These are phyloP conservation scores for Colletotrichum sp. DNA, from an alignment of 2,329 filamentous ascomycete genomes.

Conservation along the genomic window DNA sequence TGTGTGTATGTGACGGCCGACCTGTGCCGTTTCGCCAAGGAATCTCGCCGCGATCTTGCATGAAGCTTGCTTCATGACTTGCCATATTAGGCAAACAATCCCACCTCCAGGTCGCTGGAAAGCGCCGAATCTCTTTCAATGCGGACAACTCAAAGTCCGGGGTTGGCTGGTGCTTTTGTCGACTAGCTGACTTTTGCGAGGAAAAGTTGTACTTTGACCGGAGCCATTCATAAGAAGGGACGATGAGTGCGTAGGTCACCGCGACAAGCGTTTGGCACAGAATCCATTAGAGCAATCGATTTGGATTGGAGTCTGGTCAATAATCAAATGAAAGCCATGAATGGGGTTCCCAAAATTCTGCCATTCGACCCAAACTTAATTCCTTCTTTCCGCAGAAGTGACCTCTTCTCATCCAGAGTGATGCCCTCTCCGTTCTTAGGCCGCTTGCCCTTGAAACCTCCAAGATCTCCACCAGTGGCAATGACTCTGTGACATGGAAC, in stretches of 20 bases:
- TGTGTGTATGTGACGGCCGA: not conserved
- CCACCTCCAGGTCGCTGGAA: not conserved
- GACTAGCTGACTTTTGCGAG: not conserved
- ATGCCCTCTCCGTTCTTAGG: slow-evolving; percentile 74
- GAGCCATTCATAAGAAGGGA: not conserved
- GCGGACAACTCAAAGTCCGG: too few relatives aligned
- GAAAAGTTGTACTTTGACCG: not conserved
- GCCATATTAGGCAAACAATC: not conserved
- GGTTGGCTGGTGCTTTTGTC: not conserved
- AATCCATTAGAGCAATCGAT: not conserved
- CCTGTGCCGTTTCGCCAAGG: not conserved
- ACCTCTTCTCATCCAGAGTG: slow-evolving; percentile 69
- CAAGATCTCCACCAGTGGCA: slow-evolving; percentile 73
- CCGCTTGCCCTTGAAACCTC: slow-evolving; percentile 93
- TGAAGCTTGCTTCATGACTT: not conserved
- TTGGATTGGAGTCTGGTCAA: slow-evolving; percentile 14
- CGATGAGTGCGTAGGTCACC: not conserved
- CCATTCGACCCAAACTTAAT: slow-evolving; percentile 67
- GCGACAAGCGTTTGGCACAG: too few relatives aligned
- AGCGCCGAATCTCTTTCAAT: not conserved
- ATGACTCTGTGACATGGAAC: slow-evolving; percentile 86
- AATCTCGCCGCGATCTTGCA: not conserved
- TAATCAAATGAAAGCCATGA: slow-evolving; percentile 42
- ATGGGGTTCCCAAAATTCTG: slow-evolving; percentile 64
- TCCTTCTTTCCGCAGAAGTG: slow-evolving; percentile 66